Base-by-base conservation (phyloP, 225 moss, liverwort and hornwort species). In the Antitrichia curtipendula region DNA sequence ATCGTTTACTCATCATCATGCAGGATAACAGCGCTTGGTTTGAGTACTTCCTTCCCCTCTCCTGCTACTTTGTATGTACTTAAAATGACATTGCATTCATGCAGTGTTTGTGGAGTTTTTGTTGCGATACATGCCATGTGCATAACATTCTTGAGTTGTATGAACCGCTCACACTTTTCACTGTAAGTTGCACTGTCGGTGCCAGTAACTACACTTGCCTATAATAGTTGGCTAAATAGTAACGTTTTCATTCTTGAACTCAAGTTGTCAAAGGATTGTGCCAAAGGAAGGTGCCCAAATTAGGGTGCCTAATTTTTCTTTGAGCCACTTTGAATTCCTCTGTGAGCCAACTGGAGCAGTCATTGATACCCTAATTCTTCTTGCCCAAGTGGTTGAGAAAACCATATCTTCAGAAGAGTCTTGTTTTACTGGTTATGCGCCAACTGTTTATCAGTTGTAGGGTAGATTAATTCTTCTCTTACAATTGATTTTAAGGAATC, bases 1-100 rank as follows among this genome's bases (percentile, higher is more conserved):
- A 87, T 95, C 49, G 85, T 98, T 81, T 95, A 91, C 89, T 93
- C 96, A 1, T 95, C 98, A 54, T 95, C 96, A 76, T 96, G 94
- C 41, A 93, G 94, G 73, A 93, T 96, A 91, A 90, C 93, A 40
- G 88, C 92, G 60, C 93, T 91, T 87, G 93, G 93, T 78, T 88
- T 93, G 82, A 89, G 94, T 93, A 88, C 84, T 78, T 89, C 89
- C 89, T 81, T 90, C 56, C 71, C 82, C 87, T 63, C 91, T 70
- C 80, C 69, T 86, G 49, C 82, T 62, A 36, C 43, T 88, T 34
- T 83, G 31, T 52, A n/a, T 61, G 56, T 34, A 84, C 34, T 76
- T 81, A 56, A 64, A 71, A 32, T 78, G 82, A 27, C 28, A 47
- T 85, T 40, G 27, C 72, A 62, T 82, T 54, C 45, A 52, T 60